These are phyloP conservation scores for Trichophyton schoenleinii DNA, from an alignment of 2,329 filamentous ascomycete genomes.

Conservation along the genomic window DNA sequence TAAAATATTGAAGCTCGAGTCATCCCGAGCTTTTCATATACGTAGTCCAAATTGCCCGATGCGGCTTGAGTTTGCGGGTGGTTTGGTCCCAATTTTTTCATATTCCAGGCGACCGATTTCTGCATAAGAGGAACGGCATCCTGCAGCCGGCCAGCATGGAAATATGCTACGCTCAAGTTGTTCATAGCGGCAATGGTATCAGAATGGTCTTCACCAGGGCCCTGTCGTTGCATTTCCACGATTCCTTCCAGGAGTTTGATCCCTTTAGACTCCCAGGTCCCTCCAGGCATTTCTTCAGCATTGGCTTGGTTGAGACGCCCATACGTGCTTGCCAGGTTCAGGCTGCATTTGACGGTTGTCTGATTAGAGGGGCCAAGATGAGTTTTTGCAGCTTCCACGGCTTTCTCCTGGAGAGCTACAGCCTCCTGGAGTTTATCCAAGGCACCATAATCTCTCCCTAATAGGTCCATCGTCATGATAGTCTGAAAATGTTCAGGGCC, in stretches of 20 bases:
- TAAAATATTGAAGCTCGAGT: not conserved
- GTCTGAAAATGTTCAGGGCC: conserved; percentile 18
- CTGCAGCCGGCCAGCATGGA: not conserved
- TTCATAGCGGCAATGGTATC: conserved; percentile 1
- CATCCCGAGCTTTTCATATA: not conserved
- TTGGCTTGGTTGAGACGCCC: not conserved
- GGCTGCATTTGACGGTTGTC: not conserved
- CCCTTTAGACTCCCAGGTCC: not conserved
- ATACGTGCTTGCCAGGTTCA: not conserved
- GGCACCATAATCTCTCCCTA: not conserved
- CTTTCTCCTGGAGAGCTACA: not conserved
- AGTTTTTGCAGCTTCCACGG: not conserved
- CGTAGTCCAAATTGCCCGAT: not conserved
- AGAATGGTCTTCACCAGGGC: not conserved
- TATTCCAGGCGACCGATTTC: not conserved
- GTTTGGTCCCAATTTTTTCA: not conserved
- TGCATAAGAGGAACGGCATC: not conserved
- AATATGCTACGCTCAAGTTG: not conserved
- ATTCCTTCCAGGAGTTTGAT: not conserved
- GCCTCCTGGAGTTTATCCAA: not conserved
- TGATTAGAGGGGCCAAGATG: not conserved
- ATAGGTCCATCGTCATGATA: conserved; percentile 11
- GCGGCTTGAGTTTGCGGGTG: not conserved
- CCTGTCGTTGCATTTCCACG: not conserved
- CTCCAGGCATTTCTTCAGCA: not conserved